Conservation (phyloP, 1,284 basidiomycete genomes). For the Ganoderma lingzhi region DNA sequence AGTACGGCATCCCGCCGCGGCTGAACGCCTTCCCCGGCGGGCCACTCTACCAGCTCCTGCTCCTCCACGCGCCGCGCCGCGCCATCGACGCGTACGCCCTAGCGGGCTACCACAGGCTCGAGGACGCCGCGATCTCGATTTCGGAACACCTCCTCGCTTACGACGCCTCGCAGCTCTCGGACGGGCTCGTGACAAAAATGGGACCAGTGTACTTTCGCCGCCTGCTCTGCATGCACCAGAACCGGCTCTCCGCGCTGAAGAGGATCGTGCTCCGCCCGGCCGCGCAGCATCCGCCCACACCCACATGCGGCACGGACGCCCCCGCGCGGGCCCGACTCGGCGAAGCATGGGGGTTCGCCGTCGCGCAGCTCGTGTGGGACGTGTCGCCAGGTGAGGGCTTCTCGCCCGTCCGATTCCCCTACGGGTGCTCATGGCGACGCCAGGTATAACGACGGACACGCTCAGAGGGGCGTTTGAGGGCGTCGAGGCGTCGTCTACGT, state of each 20-base stretch:
- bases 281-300: background rate
- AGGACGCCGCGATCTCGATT: conserved; percentile 44
- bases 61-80: conserved; percentile 39
- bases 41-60: conserved; percentile 41
- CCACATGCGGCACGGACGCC: background rate
- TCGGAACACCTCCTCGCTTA: conserved; percentile 45
- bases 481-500: background rate
- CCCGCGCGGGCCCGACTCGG: background rate
- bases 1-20: conserved; percentile 39
- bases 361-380: background rate
- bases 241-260: background rate
- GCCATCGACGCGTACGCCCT: conserved; percentile 47
- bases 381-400: background rate
- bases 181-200: conserved; percentile 43
- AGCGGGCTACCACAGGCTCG: conserved; percentile 43
- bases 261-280: background rate
- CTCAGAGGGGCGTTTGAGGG: background rate
- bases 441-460: background rate
- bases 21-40: conserved; percentile 25
- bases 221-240: conserved; percentile 35
- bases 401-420: too few relatives aligned
- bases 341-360: background rate
- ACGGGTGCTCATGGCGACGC: background rate
- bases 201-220: conserved; percentile 47
- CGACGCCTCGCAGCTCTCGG: conserved; percentile 40